Conservation (phyloP, 2,329 filamentous ascomycete species). For the Penicillium polonicum region DNA sequence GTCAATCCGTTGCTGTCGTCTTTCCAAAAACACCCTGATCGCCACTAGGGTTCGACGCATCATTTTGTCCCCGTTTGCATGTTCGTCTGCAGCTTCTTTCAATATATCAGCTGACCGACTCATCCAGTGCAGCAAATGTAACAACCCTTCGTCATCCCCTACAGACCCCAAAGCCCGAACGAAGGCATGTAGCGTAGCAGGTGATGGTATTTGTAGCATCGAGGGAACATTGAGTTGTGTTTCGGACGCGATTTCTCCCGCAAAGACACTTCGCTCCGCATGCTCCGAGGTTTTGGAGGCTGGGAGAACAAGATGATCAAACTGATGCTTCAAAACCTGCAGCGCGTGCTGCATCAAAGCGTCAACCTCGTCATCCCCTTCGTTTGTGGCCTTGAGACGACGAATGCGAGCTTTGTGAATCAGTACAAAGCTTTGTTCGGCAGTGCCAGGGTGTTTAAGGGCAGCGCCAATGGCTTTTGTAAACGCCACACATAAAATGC, state of each 20-base stretch:
- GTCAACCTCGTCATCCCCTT: slow-evolving; percentile 23
- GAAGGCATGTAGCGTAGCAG: slow-evolving; percentile 43
- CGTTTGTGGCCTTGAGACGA: neutral
- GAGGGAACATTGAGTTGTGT: slow-evolving; percentile 27
- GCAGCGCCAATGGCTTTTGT: slow-evolving; percentile 36
- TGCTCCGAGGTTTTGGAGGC: slow-evolving; percentile 23
- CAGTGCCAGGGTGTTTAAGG: slow-evolving; percentile 26
- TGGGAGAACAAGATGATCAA: slow-evolving; percentile 37
- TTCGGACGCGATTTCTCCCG: slow-evolving; percentile 8
- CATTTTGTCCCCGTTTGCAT: slow-evolving; percentile 38
- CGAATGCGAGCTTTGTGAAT: slow-evolving; percentile 19
- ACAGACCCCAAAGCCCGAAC: slow-evolving; percentile 43
- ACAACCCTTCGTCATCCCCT: slow-evolving; percentile 41
- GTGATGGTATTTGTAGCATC: slow-evolving; percentile 38
- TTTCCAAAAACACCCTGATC: slow-evolving; percentile 42
- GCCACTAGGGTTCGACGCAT: slow-evolving; percentile 44
- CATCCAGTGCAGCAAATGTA: slow-evolving; percentile 46
- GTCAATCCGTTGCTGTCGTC: slow-evolving; percentile 25
- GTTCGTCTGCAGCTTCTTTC: slow-evolving; percentile 36
- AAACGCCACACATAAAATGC: slow-evolving; percentile 38
- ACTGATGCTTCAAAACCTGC: slow-evolving; percentile 34
- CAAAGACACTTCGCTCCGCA: slow-evolving; percentile 21
- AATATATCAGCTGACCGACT: slow-evolving; percentile 33
- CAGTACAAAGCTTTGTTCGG: slow-evolving; percentile 28
- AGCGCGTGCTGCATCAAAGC: slow-evolving; percentile 34